These are phyloP conservation scores for Ceratocystis papillata DNA, from an alignment of 2,329 filamentous ascomycete species.

Conservation along the genomic window DNA sequence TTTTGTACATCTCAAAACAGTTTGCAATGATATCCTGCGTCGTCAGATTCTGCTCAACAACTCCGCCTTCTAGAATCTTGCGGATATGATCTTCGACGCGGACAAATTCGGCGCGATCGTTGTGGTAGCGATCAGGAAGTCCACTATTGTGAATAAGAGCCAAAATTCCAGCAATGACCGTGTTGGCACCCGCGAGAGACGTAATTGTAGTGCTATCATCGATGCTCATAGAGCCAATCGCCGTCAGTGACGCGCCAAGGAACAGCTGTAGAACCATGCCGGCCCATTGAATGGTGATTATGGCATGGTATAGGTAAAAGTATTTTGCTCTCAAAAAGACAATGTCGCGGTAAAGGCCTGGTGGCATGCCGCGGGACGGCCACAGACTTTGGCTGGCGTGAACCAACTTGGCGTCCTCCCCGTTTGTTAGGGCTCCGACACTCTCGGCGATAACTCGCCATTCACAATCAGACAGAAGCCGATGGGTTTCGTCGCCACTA, in stretches of 20 bases:
- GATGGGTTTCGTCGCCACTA: neutral
- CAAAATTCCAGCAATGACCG: conserved; percentile 40
- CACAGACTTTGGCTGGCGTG: conserved; percentile 37
- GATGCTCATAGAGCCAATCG: conserved; percentile 37
- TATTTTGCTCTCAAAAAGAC: conserved; percentile 38
- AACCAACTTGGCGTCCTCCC: conserved; percentile 35
- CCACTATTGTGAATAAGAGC: conserved; percentile 46
- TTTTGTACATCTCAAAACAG: conserved; percentile 39
- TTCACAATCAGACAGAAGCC: conserved; percentile 20
- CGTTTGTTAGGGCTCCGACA: conserved; percentile 18
- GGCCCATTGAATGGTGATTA: conserved; percentile 37
- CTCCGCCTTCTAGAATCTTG: conserved; percentile 39
- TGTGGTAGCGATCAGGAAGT: conserved; percentile 42
- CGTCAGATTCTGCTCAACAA: conserved; percentile 36
- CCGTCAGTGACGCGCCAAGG: conserved; percentile 40
- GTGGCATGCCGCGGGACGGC: conserved; percentile 39
- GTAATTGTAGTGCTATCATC: conserved; percentile 37
- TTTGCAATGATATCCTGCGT: conserved; percentile 39
- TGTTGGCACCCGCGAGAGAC: conserved; percentile 41
- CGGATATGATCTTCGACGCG: conserved; percentile 42
- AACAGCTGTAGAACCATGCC: conserved; percentile 42
- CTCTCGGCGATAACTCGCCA: conserved; percentile 22
- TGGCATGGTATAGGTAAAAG: conserved; percentile 36
- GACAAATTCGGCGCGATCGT: conserved; percentile 40
- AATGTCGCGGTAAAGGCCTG: conserved; percentile 41